These are phyloP conservation scores for Tylopilus intermedius DNA, from an alignment of 768 basidiomycete genomes.

Conservation along the genomic window DNA sequence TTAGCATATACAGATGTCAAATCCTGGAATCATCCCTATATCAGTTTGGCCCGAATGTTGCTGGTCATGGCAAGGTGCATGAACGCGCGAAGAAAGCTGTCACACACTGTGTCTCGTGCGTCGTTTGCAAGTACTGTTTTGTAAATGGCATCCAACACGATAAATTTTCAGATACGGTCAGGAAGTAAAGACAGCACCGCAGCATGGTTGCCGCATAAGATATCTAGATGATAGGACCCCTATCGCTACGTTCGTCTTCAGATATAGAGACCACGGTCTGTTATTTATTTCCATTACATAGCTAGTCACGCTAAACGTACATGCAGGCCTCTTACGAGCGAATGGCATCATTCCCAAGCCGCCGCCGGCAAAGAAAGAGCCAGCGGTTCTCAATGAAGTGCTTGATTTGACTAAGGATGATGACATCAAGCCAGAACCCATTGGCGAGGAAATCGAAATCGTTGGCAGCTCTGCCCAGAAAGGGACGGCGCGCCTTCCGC, in stretches of 20 bases:
- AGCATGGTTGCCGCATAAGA: neutral
- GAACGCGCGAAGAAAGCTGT: conserved; percentile 31
- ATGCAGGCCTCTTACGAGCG: conserved; percentile 25
- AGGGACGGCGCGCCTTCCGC: neutral
- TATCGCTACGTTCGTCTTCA: conserved; percentile 27
- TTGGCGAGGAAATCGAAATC: conserved; percentile 7
- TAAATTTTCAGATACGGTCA: conserved; percentile 19
- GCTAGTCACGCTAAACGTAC: neutral
- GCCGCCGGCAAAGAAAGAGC: neutral
- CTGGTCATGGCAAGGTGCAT: conserved; percentile 21
- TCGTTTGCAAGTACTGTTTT: neutral
- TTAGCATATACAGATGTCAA: conserved; percentile 9
- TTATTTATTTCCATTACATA: neutral
- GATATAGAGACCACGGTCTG: conserved; percentile 27
- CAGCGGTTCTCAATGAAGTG: conserved; percentile 5
- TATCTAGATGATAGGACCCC: conserved; percentile 16
- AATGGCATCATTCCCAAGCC: conserved; percentile 24
- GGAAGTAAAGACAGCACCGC: conserved; percentile 4
- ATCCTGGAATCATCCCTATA: rapidly evolving
- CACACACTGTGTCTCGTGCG: conserved; percentile 27
- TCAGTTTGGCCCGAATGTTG: neutral
- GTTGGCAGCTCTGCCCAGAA: conserved; percentile 1
- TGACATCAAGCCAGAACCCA: conserved; percentile 10
- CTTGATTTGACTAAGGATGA: conserved; percentile 19
- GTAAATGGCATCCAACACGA: neutral